Percentiles rank a stretch among this genome's conserved stretches.
Conservation (phyloP, 2,329 filamentous ascomycete species). For the Blumeria hordei region DNA sequence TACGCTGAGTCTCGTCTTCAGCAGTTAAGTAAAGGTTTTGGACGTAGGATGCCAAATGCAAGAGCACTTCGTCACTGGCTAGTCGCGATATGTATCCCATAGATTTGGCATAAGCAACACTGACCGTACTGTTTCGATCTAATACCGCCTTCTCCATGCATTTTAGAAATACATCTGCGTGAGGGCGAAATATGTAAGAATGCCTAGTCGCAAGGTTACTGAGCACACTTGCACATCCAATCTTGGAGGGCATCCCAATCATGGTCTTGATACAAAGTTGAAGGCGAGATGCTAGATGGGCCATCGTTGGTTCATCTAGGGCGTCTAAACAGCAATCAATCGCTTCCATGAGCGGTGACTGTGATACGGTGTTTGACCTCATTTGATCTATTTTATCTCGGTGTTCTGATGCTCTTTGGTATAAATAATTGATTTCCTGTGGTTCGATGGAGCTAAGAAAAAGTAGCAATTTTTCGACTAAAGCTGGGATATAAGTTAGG, state of each 20-base stretch:
- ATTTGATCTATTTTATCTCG: conserved; percentile 82
- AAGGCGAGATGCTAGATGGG: conserved; percentile 43
- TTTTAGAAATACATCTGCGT: conserved; percentile 53
- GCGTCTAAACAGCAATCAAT: conserved; percentile 75
- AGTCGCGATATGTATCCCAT: conserved; percentile 61
- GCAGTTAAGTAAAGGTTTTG: conserved; percentile 57
- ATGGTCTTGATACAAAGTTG: conserved; percentile 63
- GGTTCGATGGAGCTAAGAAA: conserved; percentile 75
- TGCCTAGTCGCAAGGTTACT: conserved; percentile 67
- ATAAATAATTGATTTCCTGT: conserved; percentile 74
- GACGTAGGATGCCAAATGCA: conserved; percentile 26
- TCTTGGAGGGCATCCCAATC: conserved; percentile 79
- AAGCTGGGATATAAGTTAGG: conserved; percentile 54
- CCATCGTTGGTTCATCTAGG: conserved; percentile 57
- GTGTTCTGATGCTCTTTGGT: conserved; percentile 64
- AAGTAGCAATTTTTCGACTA: conserved; percentile 59
- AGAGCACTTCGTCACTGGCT: conserved; percentile 23
- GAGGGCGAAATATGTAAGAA: conserved; percentile 46
- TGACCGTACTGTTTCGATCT: conserved; percentile 85
- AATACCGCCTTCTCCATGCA: conserved; percentile 59
- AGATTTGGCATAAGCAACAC: conserved; percentile 64
- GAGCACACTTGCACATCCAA: conserved; percentile 68
- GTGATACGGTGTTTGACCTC: conserved; percentile 56
- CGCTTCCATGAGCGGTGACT: conserved; percentile 75
- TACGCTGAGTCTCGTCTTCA: conserved; percentile 51